Conservation (phyloP, 768 basidiomycete species). For the Xerocomellus chrysenteron region DNA sequence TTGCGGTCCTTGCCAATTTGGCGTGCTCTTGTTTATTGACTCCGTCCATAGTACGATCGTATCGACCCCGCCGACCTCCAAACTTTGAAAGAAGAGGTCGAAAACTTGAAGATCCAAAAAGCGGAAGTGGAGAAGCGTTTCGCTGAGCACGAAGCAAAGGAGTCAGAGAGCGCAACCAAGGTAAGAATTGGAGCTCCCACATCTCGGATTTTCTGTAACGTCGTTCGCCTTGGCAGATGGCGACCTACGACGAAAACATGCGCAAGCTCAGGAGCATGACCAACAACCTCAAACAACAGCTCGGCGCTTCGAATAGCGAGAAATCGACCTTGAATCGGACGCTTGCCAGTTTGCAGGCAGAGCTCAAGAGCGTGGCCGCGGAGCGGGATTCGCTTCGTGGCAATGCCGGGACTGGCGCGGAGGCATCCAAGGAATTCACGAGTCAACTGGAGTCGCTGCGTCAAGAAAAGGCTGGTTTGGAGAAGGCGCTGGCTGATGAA, state of each 20-base stretch:
- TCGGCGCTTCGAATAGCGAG: slow-evolving; percentile 26
- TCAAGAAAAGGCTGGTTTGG: slow-evolving; percentile 39
- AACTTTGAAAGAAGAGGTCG: slow-evolving; percentile 71
- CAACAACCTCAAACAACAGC: slow-evolving; percentile 26
- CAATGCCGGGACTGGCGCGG: slow-evolving; percentile 9
- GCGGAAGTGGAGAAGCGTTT: slow-evolving; percentile 33
- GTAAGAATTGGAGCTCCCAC: slow-evolving; percentile 20
- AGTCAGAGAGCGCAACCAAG: slow-evolving; percentile 29
- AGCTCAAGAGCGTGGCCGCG: slow-evolving; percentile 27
- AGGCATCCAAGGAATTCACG: slow-evolving; percentile 31
- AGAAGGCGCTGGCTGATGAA: slow-evolving; percentile 40
- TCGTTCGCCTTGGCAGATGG: slow-evolving; percentile 32
- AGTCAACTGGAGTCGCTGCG: slow-evolving; percentile 37
- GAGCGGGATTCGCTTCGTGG: slow-evolving; percentile 32
- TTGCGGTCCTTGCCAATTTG: background rate
- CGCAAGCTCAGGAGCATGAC: slow-evolving; percentile 34
- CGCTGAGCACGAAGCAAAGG: slow-evolving; percentile 32
- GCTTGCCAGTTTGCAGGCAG: slow-evolving; percentile 23
- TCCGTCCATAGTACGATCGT: slow-evolving; percentile 66
- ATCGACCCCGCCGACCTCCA: slow-evolving; percentile 86
- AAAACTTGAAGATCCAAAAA: slow-evolving; percentile 46
- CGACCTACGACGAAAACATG: slow-evolving; percentile 43
- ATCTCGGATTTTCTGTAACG: background rate
- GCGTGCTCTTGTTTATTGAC: background rate
- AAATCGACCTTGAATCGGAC: slow-evolving; percentile 31